Evolutionary conservation across 2,329 filamentous ascomycete genomes (phyloP).

Genomic region (Monosporascus sp.): DNA sequence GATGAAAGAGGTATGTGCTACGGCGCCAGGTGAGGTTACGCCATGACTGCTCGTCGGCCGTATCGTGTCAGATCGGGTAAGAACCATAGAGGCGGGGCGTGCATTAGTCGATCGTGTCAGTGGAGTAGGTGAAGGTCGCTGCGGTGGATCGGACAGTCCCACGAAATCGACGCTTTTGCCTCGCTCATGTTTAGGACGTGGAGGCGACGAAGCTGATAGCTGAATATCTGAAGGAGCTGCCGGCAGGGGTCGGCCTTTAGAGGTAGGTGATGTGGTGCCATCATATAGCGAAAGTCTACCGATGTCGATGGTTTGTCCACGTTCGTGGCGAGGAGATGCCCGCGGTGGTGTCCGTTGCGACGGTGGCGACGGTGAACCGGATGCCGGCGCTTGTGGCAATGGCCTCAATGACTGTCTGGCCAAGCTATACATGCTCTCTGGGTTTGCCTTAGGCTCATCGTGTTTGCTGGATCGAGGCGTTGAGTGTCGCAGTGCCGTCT

Average conservation of each 20-base stretch:
- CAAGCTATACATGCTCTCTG: constrained; percentile 64
- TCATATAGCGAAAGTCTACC: constrained; percentile 47
- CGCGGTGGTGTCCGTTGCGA: constrained; percentile 20
- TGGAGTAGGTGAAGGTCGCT: constrained; percentile 11
- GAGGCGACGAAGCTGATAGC: not conserved
- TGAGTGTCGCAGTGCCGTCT: constrained; percentile 52
- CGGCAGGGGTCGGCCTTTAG: constrained; percentile 28
- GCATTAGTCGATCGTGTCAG: constrained; percentile 19
- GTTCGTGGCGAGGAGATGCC: constrained; percentile 40
- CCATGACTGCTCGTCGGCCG: constrained; percentile 27
- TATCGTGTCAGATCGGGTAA: constrained; percentile 53
- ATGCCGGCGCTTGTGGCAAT: constrained; percentile 60
- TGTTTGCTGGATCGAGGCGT: constrained; percentile 42
- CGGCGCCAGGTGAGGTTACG: constrained; percentile 25
- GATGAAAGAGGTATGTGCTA: constrained; percentile 45
- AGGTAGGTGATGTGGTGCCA: constrained; percentile 33
- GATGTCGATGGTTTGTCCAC: constrained; percentile 62
- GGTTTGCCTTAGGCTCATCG: constrained; percentile 37
- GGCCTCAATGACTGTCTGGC: constrained; percentile 74
- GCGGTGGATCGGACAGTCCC: not conserved
- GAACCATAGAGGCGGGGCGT: constrained; percentile 57
- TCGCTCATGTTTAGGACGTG: not conserved
- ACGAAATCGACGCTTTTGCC: not conserved
- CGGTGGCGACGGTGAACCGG: constrained; percentile 27
- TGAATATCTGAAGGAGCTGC: not conserved